Evolutionary conservation across 1,284 basidiomycete genomes (phyloP).

Genomic region (Ceratobasidium sp.): DNA sequence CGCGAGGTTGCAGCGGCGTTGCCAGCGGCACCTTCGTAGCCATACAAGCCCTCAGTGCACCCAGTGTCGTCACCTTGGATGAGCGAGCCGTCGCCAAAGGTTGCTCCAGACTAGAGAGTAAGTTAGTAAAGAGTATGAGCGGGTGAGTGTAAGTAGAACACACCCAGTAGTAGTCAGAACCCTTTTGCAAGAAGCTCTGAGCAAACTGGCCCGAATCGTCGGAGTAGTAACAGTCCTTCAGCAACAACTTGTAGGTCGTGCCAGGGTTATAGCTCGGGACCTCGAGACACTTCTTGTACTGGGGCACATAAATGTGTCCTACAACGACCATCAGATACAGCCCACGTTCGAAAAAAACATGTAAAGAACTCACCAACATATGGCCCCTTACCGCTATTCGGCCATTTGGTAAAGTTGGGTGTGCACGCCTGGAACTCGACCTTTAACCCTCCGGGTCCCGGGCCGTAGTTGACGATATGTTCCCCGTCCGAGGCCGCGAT

Average conservation of each 20-base stretch:
- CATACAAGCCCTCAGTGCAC: conserved; percentile 35
- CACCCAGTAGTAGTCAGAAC: conserved; percentile 43
- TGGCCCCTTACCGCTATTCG: conserved; percentile 33
- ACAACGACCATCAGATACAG: neutral
- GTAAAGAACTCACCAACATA: conserved; percentile 30
- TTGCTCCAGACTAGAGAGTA: conserved; percentile 37
- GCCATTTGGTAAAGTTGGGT: conserved; percentile 42
- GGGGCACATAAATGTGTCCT: conserved; percentile 41
- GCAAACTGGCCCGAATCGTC: conserved; percentile 43
- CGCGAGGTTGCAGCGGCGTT: conserved; percentile 18
- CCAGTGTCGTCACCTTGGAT: conserved; percentile 29
- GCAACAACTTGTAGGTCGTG: conserved; percentile 21
- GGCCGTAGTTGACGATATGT: conserved; percentile 16
- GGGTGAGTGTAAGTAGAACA: neutral
- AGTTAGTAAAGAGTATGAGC: neutral
- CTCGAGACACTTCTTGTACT: conserved; percentile 33
- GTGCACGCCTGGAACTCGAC: conserved; percentile 42
- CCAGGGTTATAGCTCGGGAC: conserved; percentile 42
- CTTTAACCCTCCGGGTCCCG: conserved; percentile 26
- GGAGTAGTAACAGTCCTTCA: conserved; percentile 38
- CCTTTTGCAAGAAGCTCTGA: conserved; percentile 40
- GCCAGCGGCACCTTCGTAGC: conserved; percentile 26
- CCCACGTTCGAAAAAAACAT: neutral
- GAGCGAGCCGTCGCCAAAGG: conserved; percentile 29
- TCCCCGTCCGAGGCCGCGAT: conserved; percentile 23